phyloP scores from a whole-genome alignment of 129 eudicot genomes.

The Lactuca saligna region DNA sequence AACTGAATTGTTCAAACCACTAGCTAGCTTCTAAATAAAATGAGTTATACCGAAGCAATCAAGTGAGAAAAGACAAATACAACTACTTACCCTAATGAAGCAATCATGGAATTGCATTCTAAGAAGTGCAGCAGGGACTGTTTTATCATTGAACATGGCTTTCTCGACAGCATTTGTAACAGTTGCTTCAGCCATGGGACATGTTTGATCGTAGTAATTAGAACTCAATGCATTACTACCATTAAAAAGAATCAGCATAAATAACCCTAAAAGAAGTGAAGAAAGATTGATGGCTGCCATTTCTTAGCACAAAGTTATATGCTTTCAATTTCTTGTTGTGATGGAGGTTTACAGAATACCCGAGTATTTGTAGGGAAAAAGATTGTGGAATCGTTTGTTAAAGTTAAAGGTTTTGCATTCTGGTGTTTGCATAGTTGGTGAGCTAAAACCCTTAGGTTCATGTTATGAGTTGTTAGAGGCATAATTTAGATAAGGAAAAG shows the following conservation, averaged over 20 bases:
- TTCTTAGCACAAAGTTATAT: neutral
- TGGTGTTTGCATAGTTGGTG: conserved; percentile 46
- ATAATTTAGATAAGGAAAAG: neutral
- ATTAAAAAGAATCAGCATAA: conserved; percentile 28
- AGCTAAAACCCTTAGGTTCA: conserved; percentile 33
- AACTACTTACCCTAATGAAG: conserved; percentile 41
- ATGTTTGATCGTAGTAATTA: conserved; percentile 68
- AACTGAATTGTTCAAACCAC: neutral
- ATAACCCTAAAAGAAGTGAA: conserved; percentile 26
- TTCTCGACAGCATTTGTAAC: conserved; percentile 48
- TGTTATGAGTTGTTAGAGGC: conserved; percentile 28
- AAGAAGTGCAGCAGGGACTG: conserved; percentile 45
- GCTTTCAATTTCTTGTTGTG: conserved; percentile 19
- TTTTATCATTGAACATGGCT: conserved; percentile 59
- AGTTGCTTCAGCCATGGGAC: conserved; percentile 57
- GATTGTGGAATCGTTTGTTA: conserved; percentile 10
- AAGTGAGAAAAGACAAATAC: neutral
- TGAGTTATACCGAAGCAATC: neutral
- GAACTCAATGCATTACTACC: conserved; percentile 40
- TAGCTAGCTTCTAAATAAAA: neutral
- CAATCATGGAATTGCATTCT: conserved; percentile 56
- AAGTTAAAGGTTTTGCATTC: conserved; percentile 26
- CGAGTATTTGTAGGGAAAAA: conserved; percentile 25
- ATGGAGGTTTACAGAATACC: conserved; percentile 15
- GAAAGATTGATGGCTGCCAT: conserved; percentile 36